These are phyloP conservation scores for Suaeda aralocaspica DNA, from an alignment of 148 eudicot species.

Conservation along the genomic window DNA sequence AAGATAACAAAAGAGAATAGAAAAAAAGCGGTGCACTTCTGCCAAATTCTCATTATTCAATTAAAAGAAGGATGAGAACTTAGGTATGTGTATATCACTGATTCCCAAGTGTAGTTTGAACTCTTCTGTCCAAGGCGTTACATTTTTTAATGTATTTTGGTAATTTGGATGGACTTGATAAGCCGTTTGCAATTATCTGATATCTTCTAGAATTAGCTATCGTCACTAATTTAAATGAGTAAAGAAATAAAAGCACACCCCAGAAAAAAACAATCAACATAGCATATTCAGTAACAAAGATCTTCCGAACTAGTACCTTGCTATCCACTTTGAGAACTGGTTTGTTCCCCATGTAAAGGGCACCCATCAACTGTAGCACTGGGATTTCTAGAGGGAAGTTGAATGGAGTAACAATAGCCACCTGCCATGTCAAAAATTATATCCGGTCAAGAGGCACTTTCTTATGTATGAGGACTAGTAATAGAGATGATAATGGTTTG, in stretches of 20 bases:
- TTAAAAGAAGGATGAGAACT: neutral
- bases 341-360: conserved; percentile 99
- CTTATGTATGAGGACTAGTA: neutral
- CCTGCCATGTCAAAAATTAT: conserved; percentile 41
- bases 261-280: neutral
- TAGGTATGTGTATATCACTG: no score
- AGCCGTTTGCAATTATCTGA: neutral
- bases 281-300: neutral
- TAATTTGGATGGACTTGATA: neutral
- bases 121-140: neutral
- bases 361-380: conserved; percentile 94
- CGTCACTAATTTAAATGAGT: neutral
- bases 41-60: neutral
- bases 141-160: neutral
- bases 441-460: no score
- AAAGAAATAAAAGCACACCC: neutral
- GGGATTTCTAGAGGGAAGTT: conserved; percentile 98
- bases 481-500: neutral
- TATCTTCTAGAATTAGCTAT: neutral
- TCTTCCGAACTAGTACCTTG: conserved; percentile 50
- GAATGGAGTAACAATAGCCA: conserved; percentile 85
- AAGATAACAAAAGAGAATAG: neutral
- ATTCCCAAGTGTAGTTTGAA: no score
- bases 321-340: conserved; percentile 96
- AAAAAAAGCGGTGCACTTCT: neutral